Conservation (phyloP, 768 basidiomycete species). For the Chalciporus piperatus region DNA sequence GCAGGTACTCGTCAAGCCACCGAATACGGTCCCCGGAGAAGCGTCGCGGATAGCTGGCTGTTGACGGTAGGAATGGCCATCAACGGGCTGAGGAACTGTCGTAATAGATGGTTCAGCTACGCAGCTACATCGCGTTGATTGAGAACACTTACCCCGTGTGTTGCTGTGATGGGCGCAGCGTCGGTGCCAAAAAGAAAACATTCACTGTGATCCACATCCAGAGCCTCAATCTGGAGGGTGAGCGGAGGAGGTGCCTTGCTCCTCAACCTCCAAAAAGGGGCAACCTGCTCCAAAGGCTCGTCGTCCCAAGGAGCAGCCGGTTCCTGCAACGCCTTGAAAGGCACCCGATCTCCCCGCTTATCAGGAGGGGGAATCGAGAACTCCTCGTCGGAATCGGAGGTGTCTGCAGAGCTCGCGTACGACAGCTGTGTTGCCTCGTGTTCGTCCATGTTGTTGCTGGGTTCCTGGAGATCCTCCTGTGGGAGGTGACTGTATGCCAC, state of each 20-base stretch:
- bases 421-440: conserved; percentile 8
- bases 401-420: conserved; percentile 9
- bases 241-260: conserved; percentile 2
- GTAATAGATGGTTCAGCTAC: not conserved
- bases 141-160: conserved; percentile 5
- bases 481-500: not conserved
- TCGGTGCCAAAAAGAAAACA: not conserved
- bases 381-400: conserved; percentile 10
- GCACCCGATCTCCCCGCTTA: not conserved
- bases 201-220: not conserved
- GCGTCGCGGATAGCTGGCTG: conserved; percentile 8
- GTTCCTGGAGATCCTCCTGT: not conserved
- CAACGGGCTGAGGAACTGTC: conserved; percentile 7
- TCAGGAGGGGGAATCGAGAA: not conserved
- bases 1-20: not conserved
- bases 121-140: not conserved
- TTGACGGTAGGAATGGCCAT: conserved; percentile 5
- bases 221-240: not conserved
- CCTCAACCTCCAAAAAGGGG: conserved; percentile 5
- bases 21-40: not conserved
- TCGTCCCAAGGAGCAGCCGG: not conserved
- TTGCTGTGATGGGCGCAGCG: not conserved
- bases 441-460: not conserved
- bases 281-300: not conserved
- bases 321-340: not conserved